These are phyloP conservation scores for Phoenix roebelenii DNA, from an alignment of 176 grass and related monocot species.

Conservation along the genomic window DNA sequence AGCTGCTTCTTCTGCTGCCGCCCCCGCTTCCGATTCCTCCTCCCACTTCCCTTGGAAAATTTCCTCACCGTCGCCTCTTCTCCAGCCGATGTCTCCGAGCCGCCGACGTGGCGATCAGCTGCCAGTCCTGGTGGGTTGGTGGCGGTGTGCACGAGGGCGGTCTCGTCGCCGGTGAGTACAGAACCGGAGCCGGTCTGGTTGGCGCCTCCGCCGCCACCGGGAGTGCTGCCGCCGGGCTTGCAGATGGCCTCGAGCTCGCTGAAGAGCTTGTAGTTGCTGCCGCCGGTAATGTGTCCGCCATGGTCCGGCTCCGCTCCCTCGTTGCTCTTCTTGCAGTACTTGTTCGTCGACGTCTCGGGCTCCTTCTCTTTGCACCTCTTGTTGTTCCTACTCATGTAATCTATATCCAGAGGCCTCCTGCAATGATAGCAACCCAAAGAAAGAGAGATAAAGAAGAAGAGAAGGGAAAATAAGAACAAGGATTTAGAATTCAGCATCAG, in stretches of 20 bases:
- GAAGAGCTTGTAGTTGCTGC: conserved; percentile 92
- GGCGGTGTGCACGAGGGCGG: conserved; percentile 35
- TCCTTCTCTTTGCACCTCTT: conserved; percentile 71
- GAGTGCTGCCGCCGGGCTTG: conserved; percentile 54
- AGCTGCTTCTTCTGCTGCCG: conserved; percentile 58
- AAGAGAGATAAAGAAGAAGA: no score
- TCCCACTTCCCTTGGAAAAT: conserved; percentile 22
- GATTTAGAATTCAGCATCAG: no score
- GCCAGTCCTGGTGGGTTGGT: conserved; percentile 22
- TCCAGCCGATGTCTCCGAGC: conserved; percentile 61
- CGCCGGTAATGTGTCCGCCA: neutral
- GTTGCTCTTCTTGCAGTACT: conserved; percentile 57
- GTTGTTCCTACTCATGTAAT: conserved; percentile 63
- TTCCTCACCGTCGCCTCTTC: conserved; percentile 55
- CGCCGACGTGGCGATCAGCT: conserved; percentile 7
- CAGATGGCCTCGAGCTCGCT: conserved; percentile 97
- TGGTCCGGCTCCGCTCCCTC: conserved; percentile 8
- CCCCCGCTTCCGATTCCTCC: conserved; percentile 39
- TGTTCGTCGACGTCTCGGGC: conserved; percentile 34
- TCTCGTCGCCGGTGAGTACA: conserved; percentile 74
- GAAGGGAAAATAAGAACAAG: no score
- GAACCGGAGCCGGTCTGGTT: conserved; percentile 81
- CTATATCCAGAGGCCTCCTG: conserved; percentile 93
- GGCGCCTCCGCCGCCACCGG: conserved; percentile 13
- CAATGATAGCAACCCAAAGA: neutral